phyloP scores from a whole-genome alignment of 164 flowering plant genomes.

The Nelumbo lutea region DNA sequence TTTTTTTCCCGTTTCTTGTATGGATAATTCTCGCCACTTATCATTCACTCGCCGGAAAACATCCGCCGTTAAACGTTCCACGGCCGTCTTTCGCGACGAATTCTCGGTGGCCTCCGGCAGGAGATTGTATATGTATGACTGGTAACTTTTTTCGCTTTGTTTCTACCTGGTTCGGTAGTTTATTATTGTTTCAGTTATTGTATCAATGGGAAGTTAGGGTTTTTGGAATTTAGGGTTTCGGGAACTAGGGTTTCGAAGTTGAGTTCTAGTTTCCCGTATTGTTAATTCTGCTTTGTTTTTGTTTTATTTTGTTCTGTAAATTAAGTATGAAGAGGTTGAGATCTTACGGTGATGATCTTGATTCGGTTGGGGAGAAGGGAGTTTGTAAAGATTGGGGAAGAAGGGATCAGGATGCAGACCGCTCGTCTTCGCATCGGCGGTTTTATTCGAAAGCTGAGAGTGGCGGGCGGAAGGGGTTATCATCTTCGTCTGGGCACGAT shows the following conservation, averaged over 20 bases:
- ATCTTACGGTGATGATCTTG: slow-evolving; percentile 64
- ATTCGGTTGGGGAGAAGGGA: slow-evolving; percentile 37
- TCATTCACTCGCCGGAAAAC: background rate
- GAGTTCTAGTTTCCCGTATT: background rate
- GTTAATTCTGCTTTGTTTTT: background rate
- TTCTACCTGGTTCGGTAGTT: background rate
- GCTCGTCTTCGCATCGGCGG: slow-evolving; percentile 49
- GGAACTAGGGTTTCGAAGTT: slow-evolving; percentile 5
- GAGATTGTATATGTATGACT: background rate
- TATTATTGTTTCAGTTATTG: background rate
- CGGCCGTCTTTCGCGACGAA: background rate
- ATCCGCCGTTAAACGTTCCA: background rate
- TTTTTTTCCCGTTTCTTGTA: background rate
- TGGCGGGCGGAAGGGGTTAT: slow-evolving; percentile 38
- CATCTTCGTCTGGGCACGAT: slow-evolving; percentile 47
- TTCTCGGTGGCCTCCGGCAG: background rate
- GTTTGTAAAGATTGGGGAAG: slow-evolving; percentile 37
- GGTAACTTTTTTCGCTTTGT: background rate
- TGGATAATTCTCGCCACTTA: background rate
- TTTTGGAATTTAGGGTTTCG: background rate
- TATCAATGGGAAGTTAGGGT: background rate
- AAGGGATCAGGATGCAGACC: slow-evolving; percentile 40
- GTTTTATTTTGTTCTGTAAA: background rate
- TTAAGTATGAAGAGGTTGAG: slow-evolving; percentile 66
- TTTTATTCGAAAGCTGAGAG: slow-evolving; percentile 45